These are phyloP conservation scores for Hippophae tibetana DNA, from an alignment of 306 rosid genomes.

Conservation along the genomic window DNA sequence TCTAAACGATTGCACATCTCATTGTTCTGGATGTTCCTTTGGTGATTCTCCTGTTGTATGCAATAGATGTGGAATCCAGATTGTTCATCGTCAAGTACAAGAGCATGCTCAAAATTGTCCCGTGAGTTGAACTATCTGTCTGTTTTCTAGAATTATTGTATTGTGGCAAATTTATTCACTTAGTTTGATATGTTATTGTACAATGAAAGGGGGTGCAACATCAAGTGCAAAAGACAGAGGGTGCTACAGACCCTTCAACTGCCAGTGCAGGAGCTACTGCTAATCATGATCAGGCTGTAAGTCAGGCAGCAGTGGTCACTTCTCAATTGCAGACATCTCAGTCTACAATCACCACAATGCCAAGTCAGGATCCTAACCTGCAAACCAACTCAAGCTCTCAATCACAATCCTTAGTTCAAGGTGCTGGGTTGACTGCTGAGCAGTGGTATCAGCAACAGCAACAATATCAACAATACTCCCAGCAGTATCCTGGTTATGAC, in stretches of 20 bases:
- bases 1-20: slow-evolving; percentile 67
- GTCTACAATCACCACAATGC: slow-evolving; percentile 32
- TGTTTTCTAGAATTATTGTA: neutral
- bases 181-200: slow-evolving; percentile 15
- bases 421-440: slow-evolving; percentile 50
- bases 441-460: slow-evolving; percentile 92
- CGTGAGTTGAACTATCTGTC: slow-evolving; percentile 32
- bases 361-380: slow-evolving; percentile 58
- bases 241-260: slow-evolving; percentile 40
- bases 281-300: slow-evolving; percentile 28
- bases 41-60: slow-evolving; percentile 96
- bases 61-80: slow-evolving; percentile 83
- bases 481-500: slow-evolving; percentile 88
- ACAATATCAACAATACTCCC: slow-evolving; percentile 82
- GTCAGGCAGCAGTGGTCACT: slow-evolving; percentile 22
- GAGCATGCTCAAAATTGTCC: slow-evolving; percentile 88
- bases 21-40: slow-evolving; percentile 78
- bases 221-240: slow-evolving; percentile 50
- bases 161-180: slow-evolving; percentile 7
- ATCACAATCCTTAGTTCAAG: slow-evolving; percentile 44
- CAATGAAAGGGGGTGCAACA: slow-evolving; percentile 64
- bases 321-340: slow-evolving; percentile 56
- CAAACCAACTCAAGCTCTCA: slow-evolving; percentile 45
- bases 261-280: slow-evolving; percentile 33
- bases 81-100: slow-evolving; percentile 89